Percentiles rank a stretch among this genome's conserved stretches.
Conservation (phyloP, 768 basidiomycete genomes). For the Dioszegia crocea region DNA sequence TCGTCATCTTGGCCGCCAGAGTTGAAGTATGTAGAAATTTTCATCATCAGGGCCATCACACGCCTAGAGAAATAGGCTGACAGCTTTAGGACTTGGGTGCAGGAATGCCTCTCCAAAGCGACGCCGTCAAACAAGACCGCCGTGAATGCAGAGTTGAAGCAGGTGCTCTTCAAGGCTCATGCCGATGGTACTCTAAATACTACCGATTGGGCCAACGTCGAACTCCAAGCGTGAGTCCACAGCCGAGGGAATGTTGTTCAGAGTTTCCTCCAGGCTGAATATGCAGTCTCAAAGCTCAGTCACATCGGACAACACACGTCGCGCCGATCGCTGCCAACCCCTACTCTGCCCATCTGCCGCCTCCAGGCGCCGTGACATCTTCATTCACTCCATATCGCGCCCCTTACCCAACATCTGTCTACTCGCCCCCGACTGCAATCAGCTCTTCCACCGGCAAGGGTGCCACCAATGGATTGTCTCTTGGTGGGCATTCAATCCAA, state of each 20-base stretch:
- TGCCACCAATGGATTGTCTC: neutral
- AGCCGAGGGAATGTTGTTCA: slow-evolving; percentile 19
- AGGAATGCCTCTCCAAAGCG: slow-evolving; percentile 86
- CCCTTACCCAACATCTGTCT: neutral
- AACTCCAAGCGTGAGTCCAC: slow-evolving; percentile 70
- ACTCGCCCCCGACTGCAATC: no score
- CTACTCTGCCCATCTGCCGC: neutral
- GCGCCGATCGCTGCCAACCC: slow-evolving; percentile 2
- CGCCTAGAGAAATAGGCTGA: neutral
- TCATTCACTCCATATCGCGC: neutral
- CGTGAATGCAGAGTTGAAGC: slow-evolving; percentile 89
- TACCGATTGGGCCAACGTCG: slow-evolving; percentile 87
- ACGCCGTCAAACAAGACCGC: slow-evolving; percentile 78
- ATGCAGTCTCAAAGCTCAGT: slow-evolving; percentile 37
- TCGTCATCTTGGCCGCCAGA: slow-evolving; percentile 23
- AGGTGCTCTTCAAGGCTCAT: slow-evolving; percentile 93
- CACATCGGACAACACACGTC: slow-evolving; percentile 29
- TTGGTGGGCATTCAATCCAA: slow-evolving; percentile 43
- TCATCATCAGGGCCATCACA: neutral
- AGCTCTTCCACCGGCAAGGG: neutral
- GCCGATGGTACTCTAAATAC: slow-evolving; percentile 76
- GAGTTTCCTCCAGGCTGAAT: slow-evolving; percentile 50
- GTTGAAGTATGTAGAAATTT: slow-evolving; percentile 6
- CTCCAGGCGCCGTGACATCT: neutral
- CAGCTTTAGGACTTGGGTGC: slow-evolving; percentile 80